Base-by-base conservation (phyloP, 192 early-diverging fungal species). In the Rhizophagus clarus region DNA sequence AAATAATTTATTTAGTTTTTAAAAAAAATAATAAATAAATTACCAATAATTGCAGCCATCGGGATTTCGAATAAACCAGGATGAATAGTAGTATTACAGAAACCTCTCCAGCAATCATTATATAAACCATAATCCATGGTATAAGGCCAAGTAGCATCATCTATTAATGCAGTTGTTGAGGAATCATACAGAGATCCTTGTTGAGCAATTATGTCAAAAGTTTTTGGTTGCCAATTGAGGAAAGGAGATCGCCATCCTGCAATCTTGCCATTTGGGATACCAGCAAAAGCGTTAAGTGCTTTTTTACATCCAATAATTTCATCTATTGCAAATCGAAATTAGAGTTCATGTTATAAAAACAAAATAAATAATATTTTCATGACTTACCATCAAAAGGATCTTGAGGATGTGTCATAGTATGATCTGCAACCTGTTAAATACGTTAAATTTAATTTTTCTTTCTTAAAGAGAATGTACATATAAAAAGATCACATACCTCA, bases 21-120 rank as follows among this genome's bases (percentile, higher is more conserved):
- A n/a, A n/a, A n/a, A n/a, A n/a, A 31, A 17, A 66, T 24, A 10
- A 67, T 17, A 56, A 17, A 20, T 2, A 66, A 74, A 26, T 85
- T 83, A 73, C 88, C 88, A 26, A 87, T 80, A 61, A 90, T 82
- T 28, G 86, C 81, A 63, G 90, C 85, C 88, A 93, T 91, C 22
- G 92, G 91, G 42, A 93, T 83, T 84, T 93, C 91, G 89, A 90
- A 93, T 66, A 93, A 81, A 22, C 91, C 91, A 6, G 90, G 89
- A 49, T 86, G 72, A 15, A 76, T 79, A 40, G 84, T 77, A 26
- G 82, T 66, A 66, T 83, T 81, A 67, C 92, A 92, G 31, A 88
- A 86, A 14, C 86, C 84, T 62, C 80, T 88, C 84, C 84, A 87
- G 69, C 88, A 90, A 79, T 91, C 90, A 64, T 91, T 89, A 32